These are phyloP conservation scores for Metarhizium album DNA, from an alignment of 2,329 filamentous ascomycete species.

Conservation along the genomic window DNA sequence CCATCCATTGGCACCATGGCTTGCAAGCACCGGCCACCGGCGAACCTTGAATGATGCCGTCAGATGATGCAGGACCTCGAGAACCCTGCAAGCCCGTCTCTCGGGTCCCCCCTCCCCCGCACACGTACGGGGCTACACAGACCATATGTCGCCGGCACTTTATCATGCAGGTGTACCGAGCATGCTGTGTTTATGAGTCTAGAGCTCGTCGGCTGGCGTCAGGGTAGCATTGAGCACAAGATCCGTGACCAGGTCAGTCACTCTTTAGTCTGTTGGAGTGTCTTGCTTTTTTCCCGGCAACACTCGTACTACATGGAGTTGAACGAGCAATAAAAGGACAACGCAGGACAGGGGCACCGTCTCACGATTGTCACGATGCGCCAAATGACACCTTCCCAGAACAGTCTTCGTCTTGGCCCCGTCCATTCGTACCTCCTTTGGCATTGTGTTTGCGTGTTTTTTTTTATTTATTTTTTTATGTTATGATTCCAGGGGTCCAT, in stretches of 20 bases:
- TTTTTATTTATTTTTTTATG: not conserved
- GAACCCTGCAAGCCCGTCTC: not conserved
- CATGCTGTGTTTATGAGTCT: not conserved
- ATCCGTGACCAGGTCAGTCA: not conserved
- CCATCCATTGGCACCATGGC: not conserved
- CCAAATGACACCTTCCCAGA: conserved; percentile 7
- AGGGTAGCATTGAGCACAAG: not conserved
- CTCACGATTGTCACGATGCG: not conserved
- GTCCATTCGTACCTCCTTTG: not conserved
- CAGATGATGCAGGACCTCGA: conserved; percentile 3
- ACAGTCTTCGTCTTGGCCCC: not conserved
- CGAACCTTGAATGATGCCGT: conserved; percentile 1
- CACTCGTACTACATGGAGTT: not conserved
- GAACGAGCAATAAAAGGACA: not conserved
- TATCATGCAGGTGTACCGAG: not conserved
- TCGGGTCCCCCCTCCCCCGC: not conserved
- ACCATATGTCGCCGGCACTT: not conserved
- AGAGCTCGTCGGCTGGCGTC: not conserved
- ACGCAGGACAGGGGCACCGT: not conserved
- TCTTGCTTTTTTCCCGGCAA: not conserved
- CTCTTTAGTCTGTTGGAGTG: not conserved
- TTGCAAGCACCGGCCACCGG: not conserved
- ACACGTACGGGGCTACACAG: not conserved
- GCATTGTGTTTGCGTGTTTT: not conserved
- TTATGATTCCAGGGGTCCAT: not conserved